Percentiles rank a stretch among this genome's conserved stretches.
These are phyloP conservation scores for Chrysanthemum lavandulifolium DNA, from an alignment of 129 eudicot species.

Conservation along the genomic window DNA sequence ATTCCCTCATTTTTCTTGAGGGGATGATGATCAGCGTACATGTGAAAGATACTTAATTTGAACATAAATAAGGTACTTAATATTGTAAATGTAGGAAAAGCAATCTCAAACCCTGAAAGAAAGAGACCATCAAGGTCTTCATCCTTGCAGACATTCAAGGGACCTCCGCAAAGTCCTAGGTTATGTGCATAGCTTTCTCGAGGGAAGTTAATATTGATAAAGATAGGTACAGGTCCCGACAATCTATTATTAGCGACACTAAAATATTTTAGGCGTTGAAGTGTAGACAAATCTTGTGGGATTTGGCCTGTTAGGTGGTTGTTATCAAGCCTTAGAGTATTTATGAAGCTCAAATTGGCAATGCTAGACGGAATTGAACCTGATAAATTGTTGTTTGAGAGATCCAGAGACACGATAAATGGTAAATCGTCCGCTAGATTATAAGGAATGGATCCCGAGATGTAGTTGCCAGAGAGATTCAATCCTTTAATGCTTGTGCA, in stretches of 20 bases:
- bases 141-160: neutral
- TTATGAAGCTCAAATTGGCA: slow-evolving; percentile 11
- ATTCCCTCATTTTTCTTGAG: too few species aligned
- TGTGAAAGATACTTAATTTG: too few species aligned
- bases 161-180: neutral
- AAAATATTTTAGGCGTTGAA: slow-evolving; percentile 27
- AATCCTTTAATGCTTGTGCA: neutral
- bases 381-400: neutral
- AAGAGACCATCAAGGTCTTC: neutral
- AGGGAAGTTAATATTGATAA: neutral
- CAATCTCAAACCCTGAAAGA: neutral
- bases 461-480: neutral
- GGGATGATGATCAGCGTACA: too few species aligned
- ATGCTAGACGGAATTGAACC: neutral
- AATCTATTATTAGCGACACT: slow-evolving; percentile 32
- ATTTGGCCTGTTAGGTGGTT: slow-evolving; percentile 39
- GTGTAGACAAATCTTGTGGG: neutral
- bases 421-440: neutral
- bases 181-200: neutral
- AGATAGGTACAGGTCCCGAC: neutral
- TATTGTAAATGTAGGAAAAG: too few species aligned
- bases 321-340: slow-evolving; percentile 31
- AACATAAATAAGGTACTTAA: too few species aligned
- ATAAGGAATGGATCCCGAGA: neutral
- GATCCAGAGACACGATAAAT: neutral